A percentile compares a stretch with the other conserved stretches of the same genome.
Conservation (phyloP, 768 basidiomycete species). For the Suillus subalutaceus region DNA sequence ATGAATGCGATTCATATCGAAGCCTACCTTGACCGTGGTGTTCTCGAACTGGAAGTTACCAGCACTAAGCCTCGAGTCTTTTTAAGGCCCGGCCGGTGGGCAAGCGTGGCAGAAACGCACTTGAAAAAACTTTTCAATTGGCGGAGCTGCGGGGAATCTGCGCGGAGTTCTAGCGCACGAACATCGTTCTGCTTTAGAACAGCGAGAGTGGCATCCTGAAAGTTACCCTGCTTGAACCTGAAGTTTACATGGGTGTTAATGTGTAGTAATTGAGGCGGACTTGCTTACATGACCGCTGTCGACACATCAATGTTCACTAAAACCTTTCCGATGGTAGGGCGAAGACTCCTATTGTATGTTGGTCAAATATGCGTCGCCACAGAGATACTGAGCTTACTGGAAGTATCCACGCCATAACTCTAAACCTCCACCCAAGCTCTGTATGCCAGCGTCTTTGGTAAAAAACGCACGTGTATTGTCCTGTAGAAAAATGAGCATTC, state of each 20-base stretch:
- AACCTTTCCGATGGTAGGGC: slow-evolving; percentile 43
- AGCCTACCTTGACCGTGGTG: slow-evolving; percentile 44
- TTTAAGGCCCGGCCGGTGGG: slow-evolving; percentile 27
- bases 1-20: not conserved
- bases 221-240: slow-evolving; percentile 30
- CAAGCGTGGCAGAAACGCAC: slow-evolving; percentile 36
- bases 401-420: slow-evolving; percentile 53
- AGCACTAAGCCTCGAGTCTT: slow-evolving; percentile 43
- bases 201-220: slow-evolving; percentile 35
- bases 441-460: slow-evolving; percentile 32
- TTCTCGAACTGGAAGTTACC: slow-evolving; percentile 44
- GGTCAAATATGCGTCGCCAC: slow-evolving; percentile 1
- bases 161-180: slow-evolving; percentile 32
- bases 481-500: slow-evolving; percentile 25
- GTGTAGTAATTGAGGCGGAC: not conserved
- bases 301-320: slow-evolving; percentile 51
- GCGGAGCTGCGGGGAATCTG: slow-evolving; percentile 27
- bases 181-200: slow-evolving; percentile 28
- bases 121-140: slow-evolving; percentile 44
- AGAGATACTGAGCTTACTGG: slow-evolving; percentile 40
- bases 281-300: slow-evolving; percentile 45
- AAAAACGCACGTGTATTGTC: slow-evolving; percentile 50
- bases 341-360: slow-evolving; percentile 42
- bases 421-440: slow-evolving; percentile 33
- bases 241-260: not conserved